These are phyloP conservation scores for Saxophila tyrrhenica DNA, from an alignment of 495 filamentous ascomycete genomes.

Conservation along the genomic window DNA sequence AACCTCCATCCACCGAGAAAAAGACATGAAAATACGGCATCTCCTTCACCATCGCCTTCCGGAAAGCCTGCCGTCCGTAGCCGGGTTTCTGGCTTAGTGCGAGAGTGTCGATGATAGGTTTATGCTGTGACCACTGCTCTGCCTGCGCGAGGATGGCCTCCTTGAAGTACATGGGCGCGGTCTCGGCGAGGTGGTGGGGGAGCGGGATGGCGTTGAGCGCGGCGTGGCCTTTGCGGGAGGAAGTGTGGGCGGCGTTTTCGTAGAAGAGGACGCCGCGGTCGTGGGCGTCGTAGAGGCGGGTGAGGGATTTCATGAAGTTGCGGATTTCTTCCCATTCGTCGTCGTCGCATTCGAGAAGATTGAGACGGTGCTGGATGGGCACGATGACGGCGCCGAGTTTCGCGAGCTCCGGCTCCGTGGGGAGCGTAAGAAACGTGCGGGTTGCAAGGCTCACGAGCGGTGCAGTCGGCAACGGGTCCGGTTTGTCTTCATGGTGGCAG, in stretches of 20 bases:
- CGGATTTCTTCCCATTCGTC: slow-evolving; percentile 99
- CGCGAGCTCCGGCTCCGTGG: slow-evolving; percentile 79
- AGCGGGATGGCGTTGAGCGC: slow-evolving; percentile 78
- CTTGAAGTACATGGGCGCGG: slow-evolving; percentile 86
- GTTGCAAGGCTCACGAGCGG: slow-evolving; percentile 85
- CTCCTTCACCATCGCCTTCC: slow-evolving; percentile 75
- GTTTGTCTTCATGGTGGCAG: slow-evolving; percentile 74
- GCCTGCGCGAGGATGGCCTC: slow-evolving; percentile 83
- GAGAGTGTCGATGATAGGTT: slow-evolving; percentile 84
- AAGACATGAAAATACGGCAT: slow-evolving; percentile 99
- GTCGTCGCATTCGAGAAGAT: slow-evolving; percentile 93
- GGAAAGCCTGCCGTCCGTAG: slow-evolving; percentile 70
- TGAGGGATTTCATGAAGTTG: slow-evolving; percentile 98
- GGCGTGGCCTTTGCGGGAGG: slow-evolving; percentile 65
- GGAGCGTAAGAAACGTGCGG: slow-evolving; percentile 75
- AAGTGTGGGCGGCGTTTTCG: slow-evolving; percentile 78
- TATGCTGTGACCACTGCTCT: slow-evolving; percentile 91
- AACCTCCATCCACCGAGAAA: slow-evolving; percentile 83
- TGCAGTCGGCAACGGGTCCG: slow-evolving; percentile 63
- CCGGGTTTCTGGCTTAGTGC: slow-evolving; percentile 39
- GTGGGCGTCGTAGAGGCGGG: slow-evolving; percentile 82
- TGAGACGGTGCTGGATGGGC: slow-evolving; percentile 77
- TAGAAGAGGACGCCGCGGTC: slow-evolving; percentile 91
- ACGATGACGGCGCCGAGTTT: slow-evolving; percentile 77
- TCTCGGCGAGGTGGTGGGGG: slow-evolving; percentile 76